Evolutionary conservation across 805 yeast species (phyloP), one percentile per base, ranked within the genome.

Genomic region (Cyberlindnera subsufficiens): DNA sequence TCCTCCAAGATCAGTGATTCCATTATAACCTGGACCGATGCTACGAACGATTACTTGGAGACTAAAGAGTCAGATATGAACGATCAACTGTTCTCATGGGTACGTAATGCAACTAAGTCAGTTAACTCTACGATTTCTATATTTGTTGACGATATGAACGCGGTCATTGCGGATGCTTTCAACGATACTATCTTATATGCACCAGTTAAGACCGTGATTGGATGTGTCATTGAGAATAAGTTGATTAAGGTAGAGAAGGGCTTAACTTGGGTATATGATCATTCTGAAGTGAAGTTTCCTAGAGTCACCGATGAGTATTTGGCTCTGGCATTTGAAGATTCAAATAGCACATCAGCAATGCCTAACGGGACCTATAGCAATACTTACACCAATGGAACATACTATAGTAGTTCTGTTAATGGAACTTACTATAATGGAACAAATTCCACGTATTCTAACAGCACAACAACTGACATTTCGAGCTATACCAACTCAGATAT

Each of bases 151-250:
- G 69, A 65, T n/a, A 73, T 90, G 67, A 81, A 85, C 56, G 53
- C 56, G 4, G 78, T 79, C 0, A 60, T 93, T 6, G 68, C 69
- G 25, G 68, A 71, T 8, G 69, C 80, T 0, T 89, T 93, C 63
- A 78, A 80, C 5, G 71, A 71, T 3, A 87, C 97, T 0, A 75
- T 84, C 0, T 64, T 91, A 10, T 75, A 79, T 37, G 58, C 59
- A 1, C 85, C 95, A 0, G 69, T 88, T 37, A 70, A 72, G 25
- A 72, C 82, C 0, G 78, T 88, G 0, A 84, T 90, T 4, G 78
- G 81, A 29, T 91, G 99, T 65, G 77, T 86, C 3, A 68, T 93
- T 32, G 91, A 86, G 15, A 69, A 82, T 38, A 93, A 91, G 54
- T 60, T 91, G 6, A 69, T 69, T 13, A 69, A 73, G 18, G 67